Evolutionary conservation across 2,329 filamentous ascomycete species (phyloP), one percentile per base, ranked within the genome.

Genomic region (Pseudopithomyces maydicus): DNA sequence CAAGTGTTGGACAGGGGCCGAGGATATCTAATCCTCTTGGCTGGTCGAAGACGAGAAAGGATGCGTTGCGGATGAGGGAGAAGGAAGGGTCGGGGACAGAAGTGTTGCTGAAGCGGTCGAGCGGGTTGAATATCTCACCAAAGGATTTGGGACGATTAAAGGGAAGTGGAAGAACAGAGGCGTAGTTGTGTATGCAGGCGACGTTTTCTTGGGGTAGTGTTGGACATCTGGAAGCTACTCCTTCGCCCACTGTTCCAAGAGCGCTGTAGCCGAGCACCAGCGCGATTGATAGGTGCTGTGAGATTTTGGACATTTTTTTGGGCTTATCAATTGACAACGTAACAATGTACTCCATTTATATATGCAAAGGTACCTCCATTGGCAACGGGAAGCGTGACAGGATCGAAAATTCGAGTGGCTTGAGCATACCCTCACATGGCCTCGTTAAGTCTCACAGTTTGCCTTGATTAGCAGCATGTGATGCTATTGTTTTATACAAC

Each of bases 31-130:
- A 15, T 3, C 54, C 66, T 29, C 59, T 52, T 10, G 48, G 35
- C 45, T 63, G 45, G 29, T 71, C 66, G 35, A 69, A 72, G n/a
- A 72, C 62, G 2, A 70, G 54, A 33, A 72, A 71, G 15, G 55
- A 50, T 0, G 66, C 56, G 17, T 66, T 58, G 8, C 54, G 54
- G 12, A 72, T 52, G 7, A 62, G 53, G 3, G 20, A 41, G 48
- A 68, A 70, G 11, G 69, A 67, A 5, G 60, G 55, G 39, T 69
- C 68, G 15, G 32, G 19, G 20, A 44, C 41, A 20, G 41, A 44
- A 22, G 20, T 44, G n/a, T 44, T 44, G 41, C 20, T 29, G 15
- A 44, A 44, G 12, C 41, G 41, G 20, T 44, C 41, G 2, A 44
- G 22, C 15, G 41, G 20, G 22, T 44, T 46, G 5, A 11, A 20